Evolutionary conservation across 176 grass and related monocot species (phyloP).

Genomic region (Tillandsia leiboldiana): DNA sequence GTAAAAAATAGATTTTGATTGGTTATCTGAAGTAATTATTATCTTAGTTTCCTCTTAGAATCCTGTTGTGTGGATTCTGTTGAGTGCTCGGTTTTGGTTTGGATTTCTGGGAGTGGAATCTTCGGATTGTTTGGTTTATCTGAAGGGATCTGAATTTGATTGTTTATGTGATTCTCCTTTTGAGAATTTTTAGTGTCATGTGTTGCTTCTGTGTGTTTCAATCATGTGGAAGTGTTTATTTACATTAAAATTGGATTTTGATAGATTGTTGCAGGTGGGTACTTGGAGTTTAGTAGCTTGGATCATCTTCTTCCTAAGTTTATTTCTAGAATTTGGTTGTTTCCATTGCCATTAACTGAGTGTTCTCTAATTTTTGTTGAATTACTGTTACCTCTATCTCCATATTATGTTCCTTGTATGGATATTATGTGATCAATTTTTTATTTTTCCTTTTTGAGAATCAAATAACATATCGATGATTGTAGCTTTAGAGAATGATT

Average conservation of each 20-base stretch:
- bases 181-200: not conserved
- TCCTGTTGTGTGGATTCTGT: not conserved
- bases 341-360: not conserved
- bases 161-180: not conserved
- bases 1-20: not conserved
- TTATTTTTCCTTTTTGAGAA: no score
- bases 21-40: not conserved
- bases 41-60: not conserved
- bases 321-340: not conserved
- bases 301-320: not conserved
- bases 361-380: not conserved
- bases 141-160: constrained; percentile 4
- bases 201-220: not conserved
- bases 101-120: not conserved
- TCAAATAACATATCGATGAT: no score
- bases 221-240: not conserved
- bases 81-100: not conserved
- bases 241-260: not conserved
- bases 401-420: no score
- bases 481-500: no score
- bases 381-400: no score
- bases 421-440: no score
- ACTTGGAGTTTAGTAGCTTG: not conserved
- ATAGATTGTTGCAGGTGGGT: not conserved
- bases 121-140: not conserved